A percentile compares a stretch with the other conserved stretches of the same genome.
Conservation (phyloP, 2,329 filamentous ascomycete genomes). For the Aplosporella prunicola region DNA sequence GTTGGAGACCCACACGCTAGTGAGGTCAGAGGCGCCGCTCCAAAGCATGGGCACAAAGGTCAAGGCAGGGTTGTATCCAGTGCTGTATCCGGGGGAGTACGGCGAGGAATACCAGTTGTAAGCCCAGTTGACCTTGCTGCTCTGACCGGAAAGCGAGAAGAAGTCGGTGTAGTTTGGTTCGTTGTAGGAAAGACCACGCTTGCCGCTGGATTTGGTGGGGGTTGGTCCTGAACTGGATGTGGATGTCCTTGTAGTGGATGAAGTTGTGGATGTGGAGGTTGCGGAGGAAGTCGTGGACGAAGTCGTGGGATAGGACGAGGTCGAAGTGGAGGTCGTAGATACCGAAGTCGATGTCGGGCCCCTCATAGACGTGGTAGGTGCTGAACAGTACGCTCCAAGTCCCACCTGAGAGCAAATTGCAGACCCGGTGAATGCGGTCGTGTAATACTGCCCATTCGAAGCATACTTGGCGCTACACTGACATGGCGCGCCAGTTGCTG, state of each 20-base stretch:
- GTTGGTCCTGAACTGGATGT: background rate
- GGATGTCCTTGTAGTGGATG: background rate
- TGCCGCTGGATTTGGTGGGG: background rate
- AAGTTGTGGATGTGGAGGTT: background rate
- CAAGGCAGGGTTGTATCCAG: constrained; percentile 16
- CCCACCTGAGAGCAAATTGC: background rate
- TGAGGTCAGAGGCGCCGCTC: constrained; percentile 14
- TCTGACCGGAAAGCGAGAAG: no score
- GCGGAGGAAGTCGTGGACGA: background rate
- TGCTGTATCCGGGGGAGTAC: constrained; percentile 12
- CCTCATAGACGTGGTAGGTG: background rate
- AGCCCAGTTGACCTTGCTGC: constrained; percentile 18
- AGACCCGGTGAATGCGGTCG: background rate
- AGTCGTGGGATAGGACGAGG: background rate
- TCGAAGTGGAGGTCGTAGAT: background rate
- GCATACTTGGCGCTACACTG: background rate
- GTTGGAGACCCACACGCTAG: constrained; percentile 14
- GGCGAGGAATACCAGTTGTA: constrained; percentile 20
- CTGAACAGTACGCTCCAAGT: background rate
- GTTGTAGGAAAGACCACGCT: constrained; percentile 1
- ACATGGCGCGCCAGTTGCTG: background rate
- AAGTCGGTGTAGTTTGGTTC: background rate
- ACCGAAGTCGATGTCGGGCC: background rate
- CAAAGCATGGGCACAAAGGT: constrained; percentile 20
- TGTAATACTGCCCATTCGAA: background rate